Percentiles rank a stretch among this genome's conserved stretches.
Conservation (phyloP, 768 basidiomycete genomes). For the Serpula lacrymans region DNA sequence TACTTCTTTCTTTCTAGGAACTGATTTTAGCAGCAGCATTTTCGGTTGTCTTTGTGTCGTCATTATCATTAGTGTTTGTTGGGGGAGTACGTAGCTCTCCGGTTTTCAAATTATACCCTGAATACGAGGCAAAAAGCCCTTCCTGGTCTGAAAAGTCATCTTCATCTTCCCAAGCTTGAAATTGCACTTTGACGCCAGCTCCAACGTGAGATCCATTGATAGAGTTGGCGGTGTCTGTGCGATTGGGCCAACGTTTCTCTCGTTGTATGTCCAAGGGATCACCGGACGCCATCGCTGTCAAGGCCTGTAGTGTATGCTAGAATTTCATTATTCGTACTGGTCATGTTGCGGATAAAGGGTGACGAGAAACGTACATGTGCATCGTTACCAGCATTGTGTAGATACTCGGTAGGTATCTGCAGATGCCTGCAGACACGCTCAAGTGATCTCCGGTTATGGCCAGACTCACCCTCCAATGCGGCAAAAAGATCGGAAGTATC, state of each 20-base stretch:
- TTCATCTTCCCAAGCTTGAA: conserved; percentile 60
- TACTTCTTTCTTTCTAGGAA: too few species aligned
- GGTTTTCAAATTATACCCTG: too few species aligned
- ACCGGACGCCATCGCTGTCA: conserved; percentile 71
- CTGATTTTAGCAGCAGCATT: too few species aligned
- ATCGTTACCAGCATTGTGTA: conserved; percentile 89
- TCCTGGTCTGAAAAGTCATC: conserved; percentile 43
- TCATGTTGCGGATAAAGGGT: neutral
- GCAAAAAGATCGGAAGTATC: conserved; percentile 76
- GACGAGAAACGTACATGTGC: conserved; percentile 55
- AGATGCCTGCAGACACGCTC: conserved; percentile 63
- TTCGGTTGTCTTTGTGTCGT: too few species aligned
- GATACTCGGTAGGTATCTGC: conserved; percentile 47
- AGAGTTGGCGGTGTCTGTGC: conserved; percentile 27
- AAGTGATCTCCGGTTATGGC: conserved; percentile 51
- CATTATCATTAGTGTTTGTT: too few species aligned
- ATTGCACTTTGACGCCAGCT: conserved; percentile 48
- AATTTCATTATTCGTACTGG: too few species aligned
- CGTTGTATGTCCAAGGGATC: conserved; percentile 73
- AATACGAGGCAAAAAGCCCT: conserved; percentile 29
- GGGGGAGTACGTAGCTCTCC: too few species aligned
- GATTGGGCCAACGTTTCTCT: conserved; percentile 75
- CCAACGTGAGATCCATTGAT: conserved; percentile 18
- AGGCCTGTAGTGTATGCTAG: conserved; percentile 68
- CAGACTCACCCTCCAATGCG: conserved; percentile 62